Percentiles rank a stretch among this genome's conserved stretches.
phyloP scores from a whole-genome alignment of 2,329 filamentous ascomycete species.

The Teratosphaeria epicoccoides region DNA sequence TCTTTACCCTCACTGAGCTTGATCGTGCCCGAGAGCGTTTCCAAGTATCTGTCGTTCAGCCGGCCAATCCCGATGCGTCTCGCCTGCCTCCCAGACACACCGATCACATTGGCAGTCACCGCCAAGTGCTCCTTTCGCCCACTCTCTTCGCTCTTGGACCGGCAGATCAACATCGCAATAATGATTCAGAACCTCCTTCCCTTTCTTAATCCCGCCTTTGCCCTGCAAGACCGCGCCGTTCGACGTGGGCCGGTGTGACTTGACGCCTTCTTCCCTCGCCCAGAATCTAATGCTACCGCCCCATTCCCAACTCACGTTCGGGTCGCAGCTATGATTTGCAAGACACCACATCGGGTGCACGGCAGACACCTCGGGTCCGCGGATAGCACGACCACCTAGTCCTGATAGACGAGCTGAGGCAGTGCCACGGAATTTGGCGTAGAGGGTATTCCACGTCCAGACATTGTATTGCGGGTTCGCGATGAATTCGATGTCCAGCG shows the following conservation, averaged over 20 bases:
- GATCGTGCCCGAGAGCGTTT: not conserved
- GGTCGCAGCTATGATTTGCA: conserved; percentile 91
- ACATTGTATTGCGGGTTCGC: conserved; percentile 50
- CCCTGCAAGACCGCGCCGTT: conserved; percentile 22
- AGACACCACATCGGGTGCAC: conserved; percentile 95
- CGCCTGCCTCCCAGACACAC: conserved; percentile 57
- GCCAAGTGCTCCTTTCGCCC: conserved; percentile 77
- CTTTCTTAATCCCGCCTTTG: conserved; percentile 54
- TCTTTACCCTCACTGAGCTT: not conserved
- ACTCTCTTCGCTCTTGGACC: conserved; percentile 74
- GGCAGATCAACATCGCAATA: conserved; percentile 79
- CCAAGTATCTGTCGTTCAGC: not conserved
- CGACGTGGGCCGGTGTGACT: conserved; percentile 28
- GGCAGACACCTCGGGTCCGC: conserved; percentile 79
- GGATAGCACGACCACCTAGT: conserved; percentile 45
- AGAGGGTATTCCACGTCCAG: conserved; percentile 85
- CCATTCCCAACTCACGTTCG: conserved; percentile 94
- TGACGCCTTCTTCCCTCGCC: conserved; percentile 48
- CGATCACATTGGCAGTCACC: conserved; percentile 79
- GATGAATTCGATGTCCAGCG: conserved; percentile 75
- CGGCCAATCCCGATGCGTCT: not conserved
- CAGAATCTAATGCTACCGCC: conserved; percentile 64
- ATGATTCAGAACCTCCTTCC: conserved; percentile 82
- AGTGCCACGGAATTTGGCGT: conserved; percentile 85
- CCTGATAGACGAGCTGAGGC: conserved; percentile 71